phyloP scores from a whole-genome alignment of 305 asterid species.

The Fraxinus ornus region DNA sequence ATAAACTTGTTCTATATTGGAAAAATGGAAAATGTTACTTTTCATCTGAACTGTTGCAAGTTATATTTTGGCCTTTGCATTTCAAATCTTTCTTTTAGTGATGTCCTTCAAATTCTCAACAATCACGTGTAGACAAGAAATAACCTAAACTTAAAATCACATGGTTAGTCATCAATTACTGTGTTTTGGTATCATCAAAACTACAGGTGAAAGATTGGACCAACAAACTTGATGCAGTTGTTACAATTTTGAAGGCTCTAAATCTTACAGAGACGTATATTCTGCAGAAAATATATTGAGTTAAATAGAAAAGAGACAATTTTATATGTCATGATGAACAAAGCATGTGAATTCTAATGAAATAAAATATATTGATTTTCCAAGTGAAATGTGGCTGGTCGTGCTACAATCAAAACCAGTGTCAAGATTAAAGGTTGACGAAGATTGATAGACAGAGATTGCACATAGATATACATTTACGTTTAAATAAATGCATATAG shows the following conservation, averaged over 20 bases:
- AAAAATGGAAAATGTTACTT: background rate
- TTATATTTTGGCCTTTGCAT: background rate
- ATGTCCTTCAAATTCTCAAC: background rate
- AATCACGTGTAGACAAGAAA: background rate
- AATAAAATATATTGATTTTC: background rate
- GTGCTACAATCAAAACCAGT: background rate
- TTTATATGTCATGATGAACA: background rate
- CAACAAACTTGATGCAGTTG: background rate
- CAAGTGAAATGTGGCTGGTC: background rate
- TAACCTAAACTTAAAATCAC: background rate
- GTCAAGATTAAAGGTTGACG: background rate
- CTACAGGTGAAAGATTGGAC: background rate
- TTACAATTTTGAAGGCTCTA: background rate
- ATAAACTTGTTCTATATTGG: background rate
- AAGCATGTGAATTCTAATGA: background rate
- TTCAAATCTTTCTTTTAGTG: background rate
- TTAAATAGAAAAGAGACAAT: background rate
- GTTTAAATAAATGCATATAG: background rate
- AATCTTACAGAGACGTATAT: background rate
- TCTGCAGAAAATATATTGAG: background rate
- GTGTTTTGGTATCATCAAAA: background rate
- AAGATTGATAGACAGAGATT: background rate
- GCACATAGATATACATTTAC: background rate
- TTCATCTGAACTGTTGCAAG: background rate
- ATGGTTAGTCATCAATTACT: background rate